Evolutionary conservation across 2,329 filamentous ascomycete species (phyloP), one percentile per base, ranked within the genome.

Genomic region (Fusarium succisae): DNA sequence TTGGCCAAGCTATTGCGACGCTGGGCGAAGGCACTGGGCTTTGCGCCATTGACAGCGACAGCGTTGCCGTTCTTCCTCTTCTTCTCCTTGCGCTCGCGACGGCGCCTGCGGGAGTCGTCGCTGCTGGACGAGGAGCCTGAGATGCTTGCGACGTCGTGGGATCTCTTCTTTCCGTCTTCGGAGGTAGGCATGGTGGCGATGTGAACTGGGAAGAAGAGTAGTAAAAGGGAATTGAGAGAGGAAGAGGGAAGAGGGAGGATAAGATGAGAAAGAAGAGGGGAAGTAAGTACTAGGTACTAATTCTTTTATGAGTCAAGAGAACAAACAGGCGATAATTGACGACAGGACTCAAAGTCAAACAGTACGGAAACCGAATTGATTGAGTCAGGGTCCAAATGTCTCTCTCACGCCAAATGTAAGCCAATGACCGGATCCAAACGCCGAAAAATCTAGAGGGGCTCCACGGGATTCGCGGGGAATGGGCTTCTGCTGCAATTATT

Each of bases 1-100:
- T 90, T 90, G 83, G 87, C 88, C 63, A 91, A 78, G 80, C 88
- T 91, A 47, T 85, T 84, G 65, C 86, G 84, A 54, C 88, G 84
- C 79, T 86, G 83, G 28, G 79, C 76, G 14, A 81, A 82, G 13
- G 80, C 78, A 35, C 73, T 74, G 8, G 75, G 60, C 32, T 76
- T 79, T 54, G 73, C 74, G 62, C 80, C 77, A 39, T 82, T 80
- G 53, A 80, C 72, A 61, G 84, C 82, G n/a, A 71, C 10, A 28
- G 22, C 38, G 24, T 65, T 74, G 67, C 73, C 70, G 35, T 72
- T 63, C 14, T 74, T 61, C 15, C 70, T 68, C 69, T 72, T 76
- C 64, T 72, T 69, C 47, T 67, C 62, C 53, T 76, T 76, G 61
- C 76, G 79, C 48, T 78, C 71, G 61, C 76, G 79, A 28, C 77